Conservation (phyloP, 192 early-diverging fungal genomes). For the Pecoramyces ruminantium region DNA sequence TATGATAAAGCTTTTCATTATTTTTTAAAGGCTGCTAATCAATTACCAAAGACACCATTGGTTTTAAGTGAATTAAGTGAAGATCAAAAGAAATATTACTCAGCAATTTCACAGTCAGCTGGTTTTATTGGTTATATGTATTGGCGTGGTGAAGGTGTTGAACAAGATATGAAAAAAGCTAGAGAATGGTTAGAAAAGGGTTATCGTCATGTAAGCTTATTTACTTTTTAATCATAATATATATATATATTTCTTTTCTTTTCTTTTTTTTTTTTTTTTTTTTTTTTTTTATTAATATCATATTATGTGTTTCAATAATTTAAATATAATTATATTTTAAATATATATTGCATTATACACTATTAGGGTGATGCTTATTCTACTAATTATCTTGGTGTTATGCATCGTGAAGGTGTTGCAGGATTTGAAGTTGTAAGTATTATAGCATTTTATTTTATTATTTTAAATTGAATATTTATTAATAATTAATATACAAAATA, state of each 20-base stretch:
- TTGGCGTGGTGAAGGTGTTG: conserved; percentile 74
- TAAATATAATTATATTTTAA: no score
- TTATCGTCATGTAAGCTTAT: conserved; percentile 7
- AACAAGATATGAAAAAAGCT: conserved; percentile 37
- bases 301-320: no score
- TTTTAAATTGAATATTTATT: no score
- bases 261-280: no score
- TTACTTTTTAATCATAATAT: no score
- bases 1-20: conserved; percentile 41
- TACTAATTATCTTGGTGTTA: not conserved
- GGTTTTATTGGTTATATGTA: conserved; percentile 75
- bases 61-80: not conserved
- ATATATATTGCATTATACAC: no score
- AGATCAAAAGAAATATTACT: conserved; percentile 3
- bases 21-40: conserved; percentile 31
- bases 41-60: conserved; percentile 17
- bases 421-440: not conserved
- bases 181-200: conserved; percentile 62
- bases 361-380: not conserved
- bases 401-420: not conserved
- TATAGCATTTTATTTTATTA: no score
- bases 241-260: no score
- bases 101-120: conserved; percentile 49
- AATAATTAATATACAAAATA: no score
- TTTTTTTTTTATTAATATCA: no score